Percentiles rank a stretch among this genome's conserved stretches.
Evolutionary conservation across 1,284 basidiomycete genomes (phyloP).

Genomic region (Austropuccinia psidii): DNA sequence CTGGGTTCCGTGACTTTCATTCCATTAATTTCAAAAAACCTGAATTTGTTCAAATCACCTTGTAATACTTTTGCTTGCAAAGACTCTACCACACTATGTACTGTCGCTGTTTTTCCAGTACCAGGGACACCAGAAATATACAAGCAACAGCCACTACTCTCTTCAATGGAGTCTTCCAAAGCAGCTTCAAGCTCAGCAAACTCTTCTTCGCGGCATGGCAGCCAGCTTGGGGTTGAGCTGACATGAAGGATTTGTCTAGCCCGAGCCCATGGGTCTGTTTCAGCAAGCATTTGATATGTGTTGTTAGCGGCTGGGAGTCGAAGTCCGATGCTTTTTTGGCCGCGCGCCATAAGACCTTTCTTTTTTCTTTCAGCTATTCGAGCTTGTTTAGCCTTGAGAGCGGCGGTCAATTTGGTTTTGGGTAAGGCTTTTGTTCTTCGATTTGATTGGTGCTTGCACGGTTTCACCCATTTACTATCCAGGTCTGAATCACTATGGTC

Average conservation of each 20-base stretch:
- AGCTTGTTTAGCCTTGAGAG: not conserved
- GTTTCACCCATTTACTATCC: too few relatives aligned
- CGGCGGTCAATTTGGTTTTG: not conserved
- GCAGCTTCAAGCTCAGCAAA: constrained; percentile 67
- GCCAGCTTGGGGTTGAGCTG: constrained; percentile 75
- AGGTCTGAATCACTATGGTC: too few relatives aligned
- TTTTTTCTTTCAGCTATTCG: constrained; percentile 9
- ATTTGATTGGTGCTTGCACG: constrained; percentile 3
- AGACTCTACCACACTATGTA: constrained; percentile 80
- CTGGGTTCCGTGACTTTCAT: constrained; percentile 81
- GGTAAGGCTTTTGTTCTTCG: not conserved
- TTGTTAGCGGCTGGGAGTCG: too few relatives aligned
- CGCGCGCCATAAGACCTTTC: not conserved
- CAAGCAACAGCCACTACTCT: constrained; percentile 87
- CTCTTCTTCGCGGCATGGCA: constrained; percentile 86
- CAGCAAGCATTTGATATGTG: too few relatives aligned
- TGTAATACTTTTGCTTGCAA: constrained; percentile 71
- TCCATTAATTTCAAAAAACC: constrained; percentile 97
- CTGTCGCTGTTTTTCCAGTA: constrained; percentile 96
- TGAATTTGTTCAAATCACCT: constrained; percentile 84
- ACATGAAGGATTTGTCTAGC: constrained; percentile 87
- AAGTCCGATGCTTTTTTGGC: too few relatives aligned
- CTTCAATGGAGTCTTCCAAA: constrained; percentile 78
- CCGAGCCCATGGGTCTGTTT: constrained; percentile 64
- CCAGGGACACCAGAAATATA: constrained; percentile 97